These are phyloP conservation scores for Galerina sulciceps DNA, from an alignment of 768 basidiomycete species.

Conservation along the genomic window DNA sequence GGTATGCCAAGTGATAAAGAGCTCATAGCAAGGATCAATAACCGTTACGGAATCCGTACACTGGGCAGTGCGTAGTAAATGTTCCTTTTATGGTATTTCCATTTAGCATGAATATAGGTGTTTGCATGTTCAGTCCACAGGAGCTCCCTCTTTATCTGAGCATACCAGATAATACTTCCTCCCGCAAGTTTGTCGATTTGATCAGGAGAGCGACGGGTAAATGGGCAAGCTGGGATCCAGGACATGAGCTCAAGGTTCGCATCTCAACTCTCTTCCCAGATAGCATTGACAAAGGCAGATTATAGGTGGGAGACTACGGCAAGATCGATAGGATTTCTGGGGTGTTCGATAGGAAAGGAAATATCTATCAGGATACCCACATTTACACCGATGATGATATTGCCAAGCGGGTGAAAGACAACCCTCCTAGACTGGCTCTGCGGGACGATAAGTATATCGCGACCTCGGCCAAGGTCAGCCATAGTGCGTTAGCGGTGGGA, in stretches of 20 bases:
- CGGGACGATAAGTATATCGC: neutral
- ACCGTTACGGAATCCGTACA: too few relatives aligned
- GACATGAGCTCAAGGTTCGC: neutral
- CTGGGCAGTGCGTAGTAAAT: too few relatives aligned
- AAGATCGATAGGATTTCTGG: neutral
- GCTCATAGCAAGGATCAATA: too few relatives aligned
- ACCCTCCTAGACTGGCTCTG: neutral
- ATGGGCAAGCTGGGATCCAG: slow-evolving; percentile 1
- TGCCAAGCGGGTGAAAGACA: neutral
- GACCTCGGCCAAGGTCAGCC: neutral
- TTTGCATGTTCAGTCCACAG: too few relatives aligned
- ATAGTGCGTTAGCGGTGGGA: neutral
- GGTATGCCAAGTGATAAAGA: too few relatives aligned
- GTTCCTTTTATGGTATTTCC: too few relatives aligned
- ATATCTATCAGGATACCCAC: neutral
- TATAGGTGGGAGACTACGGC: neutral
- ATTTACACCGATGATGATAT: neutral
- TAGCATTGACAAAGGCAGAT: neutral
- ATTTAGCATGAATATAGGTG: too few relatives aligned
- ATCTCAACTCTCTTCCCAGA: neutral
- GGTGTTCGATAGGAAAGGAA: neutral
- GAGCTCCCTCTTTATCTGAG: too few relatives aligned
- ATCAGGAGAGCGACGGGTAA: neutral
- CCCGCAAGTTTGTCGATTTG: neutral
- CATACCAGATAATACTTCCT: neutral